Evolutionary conservation across 352 stramenopile species (phyloP).

Genomic region (Phytophthora foliorum): DNA sequence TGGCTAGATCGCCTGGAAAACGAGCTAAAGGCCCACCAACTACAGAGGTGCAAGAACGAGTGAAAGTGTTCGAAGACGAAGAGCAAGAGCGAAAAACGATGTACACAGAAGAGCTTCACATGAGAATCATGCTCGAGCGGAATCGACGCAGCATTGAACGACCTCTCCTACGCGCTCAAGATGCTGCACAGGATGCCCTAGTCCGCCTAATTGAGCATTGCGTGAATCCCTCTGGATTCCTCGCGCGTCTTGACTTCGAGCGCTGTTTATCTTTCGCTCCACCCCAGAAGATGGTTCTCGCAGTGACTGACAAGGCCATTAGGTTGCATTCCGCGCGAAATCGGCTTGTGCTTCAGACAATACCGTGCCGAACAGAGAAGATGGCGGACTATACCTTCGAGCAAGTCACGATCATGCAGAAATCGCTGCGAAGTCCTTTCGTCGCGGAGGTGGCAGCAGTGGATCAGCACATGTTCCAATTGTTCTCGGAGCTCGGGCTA

Average conservation of each 20-base stretch:
- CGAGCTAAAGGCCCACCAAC: conserved; percentile 2
- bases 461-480: conserved; percentile 67
- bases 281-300: conserved; percentile 52
- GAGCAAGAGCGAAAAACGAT: conserved; percentile 56
- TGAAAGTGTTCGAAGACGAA: conserved; percentile 58
- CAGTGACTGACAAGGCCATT: conserved; percentile 16
- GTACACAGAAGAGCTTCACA: conserved; percentile 52
- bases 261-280: conserved; percentile 48
- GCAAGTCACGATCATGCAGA: conserved; percentile 48
- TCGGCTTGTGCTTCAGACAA: conserved; percentile 51
- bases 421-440: conserved; percentile 51
- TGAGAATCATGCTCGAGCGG: conserved; percentile 62
- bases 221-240: conserved; percentile 53
- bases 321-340: conserved; percentile 6
- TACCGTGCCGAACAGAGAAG: conserved; percentile 54
- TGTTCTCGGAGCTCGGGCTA: conserved; percentile 68
- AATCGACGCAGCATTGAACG: conserved; percentile 49
- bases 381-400: conserved; percentile 49
- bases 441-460: conserved; percentile 39
- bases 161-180: conserved; percentile 56
- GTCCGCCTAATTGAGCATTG: conserved; percentile 63
- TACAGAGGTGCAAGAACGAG: conserved; percentile 18
- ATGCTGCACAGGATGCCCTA: conserved; percentile 58
- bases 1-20: conserved; percentile 8
- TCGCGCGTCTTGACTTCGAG: conserved; percentile 61